Conservation (phyloP, 116 monocot species). For the Zostera marina region DNA sequence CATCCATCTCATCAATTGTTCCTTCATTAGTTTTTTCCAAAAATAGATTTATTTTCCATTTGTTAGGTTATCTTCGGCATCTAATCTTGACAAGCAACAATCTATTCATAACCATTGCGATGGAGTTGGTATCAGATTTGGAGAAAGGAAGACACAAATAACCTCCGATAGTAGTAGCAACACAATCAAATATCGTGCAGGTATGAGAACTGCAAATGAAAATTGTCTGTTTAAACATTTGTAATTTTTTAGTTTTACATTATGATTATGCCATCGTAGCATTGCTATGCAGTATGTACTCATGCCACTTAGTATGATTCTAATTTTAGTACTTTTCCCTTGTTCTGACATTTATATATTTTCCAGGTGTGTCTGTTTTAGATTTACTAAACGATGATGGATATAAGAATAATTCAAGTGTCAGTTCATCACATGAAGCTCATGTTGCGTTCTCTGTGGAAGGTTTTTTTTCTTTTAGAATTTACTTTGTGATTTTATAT, state of each 20-base stretch:
- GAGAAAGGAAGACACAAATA: neutral
- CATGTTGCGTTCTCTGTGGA: conserved; percentile 20
- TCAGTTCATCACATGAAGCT: conserved; percentile 7
- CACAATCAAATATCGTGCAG: neutral
- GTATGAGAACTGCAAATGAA: neutral
- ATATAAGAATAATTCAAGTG: neutral
- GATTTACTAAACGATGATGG: conserved; percentile 13
- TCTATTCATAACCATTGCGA: neutral
- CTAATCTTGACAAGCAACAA: neutral
- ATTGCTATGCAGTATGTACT: too few relatives aligned
- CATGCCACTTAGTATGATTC: too few relatives aligned
- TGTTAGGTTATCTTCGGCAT: neutral
- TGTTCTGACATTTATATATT: neutral
- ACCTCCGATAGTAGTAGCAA: neutral
- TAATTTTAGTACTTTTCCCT: neutral
- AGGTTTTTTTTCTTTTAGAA: conserved; percentile 5
- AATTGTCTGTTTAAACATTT: conserved; percentile 3
- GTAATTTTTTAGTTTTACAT: neutral
- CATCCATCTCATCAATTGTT: neutral
- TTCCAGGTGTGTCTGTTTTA: conserved; percentile 11
- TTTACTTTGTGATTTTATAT: neutral
- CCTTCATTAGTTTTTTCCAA: neutral
- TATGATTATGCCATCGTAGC: neutral
- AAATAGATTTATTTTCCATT: neutral
- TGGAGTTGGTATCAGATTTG: conserved; percentile 2